Percentiles rank a stretch among this genome's conserved stretches.
Evolutionary conservation across 371 early-diverging fungal species (phyloP).

Genomic region (Rhizopus arrhizus): DNA sequence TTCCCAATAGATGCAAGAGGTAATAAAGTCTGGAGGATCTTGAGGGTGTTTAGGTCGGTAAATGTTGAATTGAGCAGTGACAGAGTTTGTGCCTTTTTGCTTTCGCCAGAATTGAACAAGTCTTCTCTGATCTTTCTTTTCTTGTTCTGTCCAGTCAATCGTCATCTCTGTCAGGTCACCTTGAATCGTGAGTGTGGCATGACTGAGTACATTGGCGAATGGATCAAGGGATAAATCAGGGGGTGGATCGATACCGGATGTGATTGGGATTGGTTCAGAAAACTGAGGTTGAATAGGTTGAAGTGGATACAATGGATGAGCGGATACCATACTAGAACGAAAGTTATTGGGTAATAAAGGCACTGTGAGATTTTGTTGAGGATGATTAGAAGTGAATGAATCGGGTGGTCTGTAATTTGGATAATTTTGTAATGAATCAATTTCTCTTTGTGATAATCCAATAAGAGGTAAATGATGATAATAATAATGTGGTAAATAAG

Average conservation of each 20-base stretch:
- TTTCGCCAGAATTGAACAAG: conserved; percentile 73
- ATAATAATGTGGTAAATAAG: not conserved
- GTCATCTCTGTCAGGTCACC: conserved; percentile 67
- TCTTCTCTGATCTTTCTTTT: conserved; percentile 66
- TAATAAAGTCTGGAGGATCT: conserved; percentile 46
- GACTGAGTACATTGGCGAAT: conserved; percentile 65
- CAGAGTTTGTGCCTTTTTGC: conserved; percentile 60
- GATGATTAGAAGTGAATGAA: not conserved
- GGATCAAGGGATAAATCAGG: conserved; percentile 14
- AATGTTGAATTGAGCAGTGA: conserved; percentile 64
- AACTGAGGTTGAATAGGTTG: no score
- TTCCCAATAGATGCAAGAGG: conserved; percentile 84
- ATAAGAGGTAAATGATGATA: not conserved
- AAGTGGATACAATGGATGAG: no score
- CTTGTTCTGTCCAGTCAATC: conserved; percentile 63
- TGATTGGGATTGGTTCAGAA: no score
- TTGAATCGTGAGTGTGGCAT: conserved; percentile 67
- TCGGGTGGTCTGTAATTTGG: conserved; percentile 7
- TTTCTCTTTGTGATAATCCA: not conserved
- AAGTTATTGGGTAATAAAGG: no score
- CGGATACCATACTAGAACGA: no score
- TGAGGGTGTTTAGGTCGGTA: conserved; percentile 58
- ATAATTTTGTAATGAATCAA: not conserved
- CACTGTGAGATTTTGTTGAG: no score
- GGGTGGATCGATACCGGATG: not conserved